These are phyloP conservation scores for Boeremia exigua DNA, from an alignment of 2,329 filamentous ascomycete species.

Conservation along the genomic window DNA sequence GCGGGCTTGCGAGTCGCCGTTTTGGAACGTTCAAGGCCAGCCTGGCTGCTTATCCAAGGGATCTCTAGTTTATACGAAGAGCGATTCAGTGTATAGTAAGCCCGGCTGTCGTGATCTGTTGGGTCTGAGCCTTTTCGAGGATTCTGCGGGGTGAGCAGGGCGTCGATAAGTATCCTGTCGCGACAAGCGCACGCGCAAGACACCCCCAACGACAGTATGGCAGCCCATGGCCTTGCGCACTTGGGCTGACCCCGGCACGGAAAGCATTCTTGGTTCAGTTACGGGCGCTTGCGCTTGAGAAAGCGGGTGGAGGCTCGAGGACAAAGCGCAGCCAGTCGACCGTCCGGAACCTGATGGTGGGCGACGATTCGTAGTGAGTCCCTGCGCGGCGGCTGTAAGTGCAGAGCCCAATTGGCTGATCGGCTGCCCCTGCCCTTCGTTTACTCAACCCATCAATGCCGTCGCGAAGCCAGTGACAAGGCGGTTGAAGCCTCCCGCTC, in stretches of 20 bases:
- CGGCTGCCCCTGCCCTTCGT: conserved; percentile 28
- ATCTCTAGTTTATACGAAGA: conserved; percentile 27
- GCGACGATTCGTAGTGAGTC: conserved; percentile 44
- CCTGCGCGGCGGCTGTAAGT: conserved; percentile 36
- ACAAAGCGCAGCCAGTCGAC: conserved; percentile 39
- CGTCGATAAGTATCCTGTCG: conserved; percentile 42
- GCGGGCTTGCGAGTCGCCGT: conserved; percentile 35
- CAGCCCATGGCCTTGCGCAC: conserved; percentile 32
- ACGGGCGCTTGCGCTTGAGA: conserved; percentile 47
- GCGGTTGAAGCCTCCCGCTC: conserved; percentile 21
- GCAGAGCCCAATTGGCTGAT: conserved; percentile 36
- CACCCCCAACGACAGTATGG: conserved; percentile 30
- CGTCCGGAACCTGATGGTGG: conserved; percentile 36
- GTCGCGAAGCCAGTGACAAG: conserved; percentile 30
- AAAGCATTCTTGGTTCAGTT: conserved; percentile 34
- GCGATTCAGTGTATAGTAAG: conserved; percentile 17
- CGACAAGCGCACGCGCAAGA: conserved; percentile 32
- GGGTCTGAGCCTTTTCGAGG: conserved; percentile 34
- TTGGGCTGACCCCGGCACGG: conserved; percentile 36
- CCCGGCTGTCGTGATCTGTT: conserved; percentile 29
- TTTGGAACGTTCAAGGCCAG: conserved; percentile 26
- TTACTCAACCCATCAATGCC: conserved; percentile 28
- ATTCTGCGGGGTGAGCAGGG: conserved; percentile 33
- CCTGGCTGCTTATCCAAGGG: conserved; percentile 27
- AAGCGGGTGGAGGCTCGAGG: conserved; percentile 41